These are phyloP conservation scores for Botrytis pseudocinerea DNA, from an alignment of 2,329 filamentous ascomycete species.

Conservation along the genomic window DNA sequence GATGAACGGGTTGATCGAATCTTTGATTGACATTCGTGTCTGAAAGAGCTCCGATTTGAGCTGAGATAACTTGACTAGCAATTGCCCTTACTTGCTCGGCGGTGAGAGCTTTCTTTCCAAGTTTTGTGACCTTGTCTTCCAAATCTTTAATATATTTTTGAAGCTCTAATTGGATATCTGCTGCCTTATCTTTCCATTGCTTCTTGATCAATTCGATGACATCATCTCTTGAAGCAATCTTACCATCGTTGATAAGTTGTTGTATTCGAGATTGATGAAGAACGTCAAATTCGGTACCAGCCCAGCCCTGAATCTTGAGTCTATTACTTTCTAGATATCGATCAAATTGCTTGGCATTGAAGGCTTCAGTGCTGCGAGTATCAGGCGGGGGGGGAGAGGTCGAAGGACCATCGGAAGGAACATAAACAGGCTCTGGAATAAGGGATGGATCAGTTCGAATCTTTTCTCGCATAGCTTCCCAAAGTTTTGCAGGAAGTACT, in stretches of 20 bases:
- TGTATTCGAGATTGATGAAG: conserved; percentile 27
- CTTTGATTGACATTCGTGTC: conserved; percentile 32
- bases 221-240: conserved; percentile 30
- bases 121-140: conserved; percentile 26
- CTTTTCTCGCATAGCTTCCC: conserved; percentile 60
- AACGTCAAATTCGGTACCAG: conserved; percentile 27
- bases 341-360: conserved; percentile 20
- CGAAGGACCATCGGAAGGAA: not conserved
- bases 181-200: conserved; percentile 55
- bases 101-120: conserved; percentile 25
- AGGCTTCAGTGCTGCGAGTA: not conserved
- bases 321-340: conserved; percentile 24
- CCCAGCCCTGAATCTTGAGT: conserved; percentile 19
- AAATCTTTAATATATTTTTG: conserved; percentile 27
- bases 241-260: conserved; percentile 29
- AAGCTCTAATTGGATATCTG: conserved; percentile 30
- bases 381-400: conserved; percentile 1
- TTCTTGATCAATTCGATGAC: conserved; percentile 95
- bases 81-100: conserved; percentile 30
- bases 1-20: conserved; percentile 33
- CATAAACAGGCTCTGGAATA: not conserved
- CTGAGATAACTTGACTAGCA: conserved; percentile 27
- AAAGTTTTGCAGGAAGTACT: conserved; percentile 62
- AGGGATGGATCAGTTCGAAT: conserved; percentile 46
- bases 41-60: conserved; percentile 37